These are phyloP conservation scores for Dacryopinax primogenitus DNA, from an alignment of 768 basidiomycete genomes.

Conservation along the genomic window DNA sequence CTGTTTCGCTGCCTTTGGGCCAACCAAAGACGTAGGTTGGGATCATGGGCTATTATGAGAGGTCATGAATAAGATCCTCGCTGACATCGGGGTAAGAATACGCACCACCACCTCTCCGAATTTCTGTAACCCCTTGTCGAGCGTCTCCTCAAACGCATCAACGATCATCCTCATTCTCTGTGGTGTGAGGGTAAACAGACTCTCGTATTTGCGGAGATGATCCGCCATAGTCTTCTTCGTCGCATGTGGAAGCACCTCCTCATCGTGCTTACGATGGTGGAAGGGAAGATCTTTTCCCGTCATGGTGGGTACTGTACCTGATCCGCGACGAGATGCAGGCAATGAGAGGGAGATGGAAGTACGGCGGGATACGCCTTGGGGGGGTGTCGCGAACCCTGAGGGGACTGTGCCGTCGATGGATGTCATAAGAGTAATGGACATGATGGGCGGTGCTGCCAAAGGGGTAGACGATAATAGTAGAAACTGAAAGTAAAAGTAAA, in stretches of 20 bases:
- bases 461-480: no score
- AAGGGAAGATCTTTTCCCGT: background rate
- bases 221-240: constrained; percentile 94
- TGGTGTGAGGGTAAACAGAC: constrained; percentile 73
- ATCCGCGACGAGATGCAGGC: background rate
- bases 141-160: constrained; percentile 84
- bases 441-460: background rate
- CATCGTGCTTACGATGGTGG: constrained; percentile 20
- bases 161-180: constrained; percentile 95
- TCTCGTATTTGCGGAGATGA: constrained; percentile 83
- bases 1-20: constrained; percentile 79
- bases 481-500: background rate
- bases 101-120: constrained; percentile 76
- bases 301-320: background rate
- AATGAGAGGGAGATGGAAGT: constrained; percentile 4
- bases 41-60: constrained; percentile 63
- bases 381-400: background rate
- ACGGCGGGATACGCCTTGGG: background rate
- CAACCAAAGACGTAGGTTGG: constrained; percentile 95
- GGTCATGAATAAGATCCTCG: background rate
- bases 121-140: constrained; percentile 76
- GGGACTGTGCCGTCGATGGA: background rate
- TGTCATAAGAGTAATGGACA: background rate
- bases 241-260: constrained; percentile 76
- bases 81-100: constrained; percentile 20